Conservation (phyloP, 495 filamentous ascomycete genomes). For the Annulohypoxylon nitens region DNA sequence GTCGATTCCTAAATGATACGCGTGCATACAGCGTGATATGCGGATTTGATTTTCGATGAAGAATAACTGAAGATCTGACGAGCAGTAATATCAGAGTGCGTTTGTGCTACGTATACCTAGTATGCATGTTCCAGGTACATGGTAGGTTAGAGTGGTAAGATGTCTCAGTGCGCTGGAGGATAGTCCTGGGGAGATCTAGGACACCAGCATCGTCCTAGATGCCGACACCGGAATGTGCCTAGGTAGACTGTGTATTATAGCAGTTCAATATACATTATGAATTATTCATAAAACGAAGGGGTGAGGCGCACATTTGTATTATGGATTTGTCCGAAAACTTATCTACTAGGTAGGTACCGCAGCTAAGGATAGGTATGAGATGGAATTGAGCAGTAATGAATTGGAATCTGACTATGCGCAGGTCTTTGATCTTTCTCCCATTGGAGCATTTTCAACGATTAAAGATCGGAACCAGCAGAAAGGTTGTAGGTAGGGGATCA, state of each 20-base stretch:
- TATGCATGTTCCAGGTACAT: conserved; percentile 9
- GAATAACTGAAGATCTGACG: not conserved
- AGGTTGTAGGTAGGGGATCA: too few species aligned
- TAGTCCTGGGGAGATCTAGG: not conserved
- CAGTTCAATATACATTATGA: not conserved
- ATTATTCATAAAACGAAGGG: not conserved
- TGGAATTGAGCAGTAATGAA: too few species aligned
- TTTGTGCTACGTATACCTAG: not conserved
- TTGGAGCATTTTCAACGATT: too few species aligned
- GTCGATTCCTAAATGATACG: not conserved
- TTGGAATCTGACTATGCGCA: too few species aligned
- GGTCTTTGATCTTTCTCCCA: too few species aligned
- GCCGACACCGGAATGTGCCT: not conserved
- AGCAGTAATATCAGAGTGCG: not conserved
- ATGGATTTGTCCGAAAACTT: too few species aligned
- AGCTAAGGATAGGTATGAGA: too few species aligned
- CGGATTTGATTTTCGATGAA: not conserved
- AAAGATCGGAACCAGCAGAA: too few species aligned
- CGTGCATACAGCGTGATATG: not conserved
- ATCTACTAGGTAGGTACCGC: too few species aligned
- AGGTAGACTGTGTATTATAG: too few species aligned
- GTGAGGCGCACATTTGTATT: not conserved
- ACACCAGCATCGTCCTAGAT: conserved; percentile 4
- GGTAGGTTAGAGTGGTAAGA: not conserved
- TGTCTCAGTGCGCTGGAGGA: not conserved